These are phyloP conservation scores for Candida coquimbonensis DNA, from an alignment of 805 yeast species.

Conservation along the genomic window DNA sequence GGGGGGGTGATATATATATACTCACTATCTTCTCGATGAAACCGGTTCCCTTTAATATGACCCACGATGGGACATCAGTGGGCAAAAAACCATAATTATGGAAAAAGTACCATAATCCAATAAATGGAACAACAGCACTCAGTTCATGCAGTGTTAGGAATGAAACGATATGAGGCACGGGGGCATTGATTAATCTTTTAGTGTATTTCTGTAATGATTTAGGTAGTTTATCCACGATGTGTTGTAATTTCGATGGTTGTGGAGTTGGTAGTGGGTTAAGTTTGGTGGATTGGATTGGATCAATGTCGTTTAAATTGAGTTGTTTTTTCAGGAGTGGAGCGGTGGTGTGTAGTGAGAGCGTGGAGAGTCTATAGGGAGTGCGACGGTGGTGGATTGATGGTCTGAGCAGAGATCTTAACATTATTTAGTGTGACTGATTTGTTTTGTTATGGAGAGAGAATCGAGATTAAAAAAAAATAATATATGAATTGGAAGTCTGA, in stretches of 20 bases:
- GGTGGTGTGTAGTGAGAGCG: no score
- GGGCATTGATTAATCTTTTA: constrained; percentile 43
- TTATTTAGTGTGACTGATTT: no score
- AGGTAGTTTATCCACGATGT: constrained; percentile 36
- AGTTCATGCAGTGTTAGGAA: constrained; percentile 67
- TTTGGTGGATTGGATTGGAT: background rate
- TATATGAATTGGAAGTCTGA: no score
- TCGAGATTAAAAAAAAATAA: no score
- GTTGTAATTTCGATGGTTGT: constrained; percentile 1
- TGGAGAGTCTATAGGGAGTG: no score
- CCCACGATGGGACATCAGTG: constrained; percentile 49
- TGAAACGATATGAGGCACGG: constrained; percentile 53
- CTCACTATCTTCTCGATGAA: constrained; percentile 49
- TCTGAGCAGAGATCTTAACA: no score
- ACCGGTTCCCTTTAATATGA: constrained; percentile 51
- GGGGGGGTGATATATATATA: background rate
- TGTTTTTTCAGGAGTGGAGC: background rate
- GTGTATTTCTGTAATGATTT: constrained; percentile 44
- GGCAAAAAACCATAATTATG: constrained; percentile 51
- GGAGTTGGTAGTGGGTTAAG: background rate
- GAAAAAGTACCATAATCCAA: constrained; percentile 60
- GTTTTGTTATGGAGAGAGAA: no score
- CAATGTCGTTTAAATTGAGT: background rate
- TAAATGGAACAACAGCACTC: constrained; percentile 65
- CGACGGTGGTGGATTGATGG: no score